Evolutionary conservation across 2,329 filamentous ascomycete species (phyloP).

Genomic region (Claviceps capensis): DNA sequence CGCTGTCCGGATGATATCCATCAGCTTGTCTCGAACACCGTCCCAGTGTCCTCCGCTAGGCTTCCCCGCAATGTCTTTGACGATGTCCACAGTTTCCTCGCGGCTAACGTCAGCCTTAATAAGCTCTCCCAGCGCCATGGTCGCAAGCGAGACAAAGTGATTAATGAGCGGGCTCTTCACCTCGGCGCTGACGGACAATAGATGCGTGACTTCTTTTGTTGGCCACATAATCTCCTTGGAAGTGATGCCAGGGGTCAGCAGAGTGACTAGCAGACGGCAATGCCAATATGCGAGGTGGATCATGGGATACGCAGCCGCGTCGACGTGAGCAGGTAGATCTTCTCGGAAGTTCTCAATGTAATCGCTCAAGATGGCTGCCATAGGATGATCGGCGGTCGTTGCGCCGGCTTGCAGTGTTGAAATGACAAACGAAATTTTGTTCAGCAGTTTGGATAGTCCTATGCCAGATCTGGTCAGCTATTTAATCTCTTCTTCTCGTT

Average conservation of each 20-base stretch:
- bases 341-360: conserved; percentile 49
- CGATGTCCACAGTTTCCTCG: conserved; percentile 41
- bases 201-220: conserved; percentile 42
- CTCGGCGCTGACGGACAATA: conserved; percentile 41
- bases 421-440: conserved; percentile 24
- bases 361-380: conserved; percentile 22
- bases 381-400: conserved; percentile 19
- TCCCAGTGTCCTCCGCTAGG: conserved; percentile 43
- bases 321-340: conserved; percentile 43
- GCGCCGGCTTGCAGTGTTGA: conserved; percentile 21
- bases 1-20: conserved; percentile 20
- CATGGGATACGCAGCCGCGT: conserved; percentile 36
- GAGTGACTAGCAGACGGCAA: conserved; percentile 47
- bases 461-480: background rate
- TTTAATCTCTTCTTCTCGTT: background rate
- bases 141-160: conserved; percentile 48
- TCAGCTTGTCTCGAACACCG: conserved; percentile 32
- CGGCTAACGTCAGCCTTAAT: conserved; percentile 38
- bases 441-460: conserved; percentile 45
- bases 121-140: conserved; percentile 48
- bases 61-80: conserved; percentile 43
- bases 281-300: conserved; percentile 60
- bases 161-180: conserved; percentile 51
- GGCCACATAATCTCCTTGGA: conserved; percentile 46
- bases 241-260: conserved; percentile 42